phyloP scores from a whole-genome alignment of 129 eudicot genomes.

The Artemisia tridentata region DNA sequence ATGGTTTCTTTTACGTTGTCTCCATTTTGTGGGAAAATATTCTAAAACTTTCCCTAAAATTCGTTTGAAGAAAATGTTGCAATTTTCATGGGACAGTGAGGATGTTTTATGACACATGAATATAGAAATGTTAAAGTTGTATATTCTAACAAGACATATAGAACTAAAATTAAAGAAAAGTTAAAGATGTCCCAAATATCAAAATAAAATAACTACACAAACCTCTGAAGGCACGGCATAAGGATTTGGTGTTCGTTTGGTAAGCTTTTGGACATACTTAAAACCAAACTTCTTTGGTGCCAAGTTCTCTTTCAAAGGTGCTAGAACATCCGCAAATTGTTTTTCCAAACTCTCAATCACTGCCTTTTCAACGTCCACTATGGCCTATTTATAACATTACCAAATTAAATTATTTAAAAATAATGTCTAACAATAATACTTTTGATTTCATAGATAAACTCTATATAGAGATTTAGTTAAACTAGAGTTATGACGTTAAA shows the following conservation, averaged over 20 bases:
- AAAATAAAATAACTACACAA: background rate
- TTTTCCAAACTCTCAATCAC: slow-evolving; percentile 59
- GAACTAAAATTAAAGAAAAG: background rate
- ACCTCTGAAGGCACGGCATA: slow-evolving; percentile 69
- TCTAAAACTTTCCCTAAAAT: background rate
- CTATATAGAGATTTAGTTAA: no score
- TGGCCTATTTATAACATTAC: slow-evolving; percentile 43
- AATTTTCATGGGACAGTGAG: background rate
- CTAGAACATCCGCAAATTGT: slow-evolving; percentile 56
- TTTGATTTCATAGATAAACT: background rate
- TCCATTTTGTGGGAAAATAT: background rate
- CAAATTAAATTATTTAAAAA: slow-evolving; percentile 13
- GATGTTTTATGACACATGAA: background rate
- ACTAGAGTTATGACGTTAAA: no score
- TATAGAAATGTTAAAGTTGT: background rate
- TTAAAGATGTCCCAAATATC: background rate
- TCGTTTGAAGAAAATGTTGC: background rate
- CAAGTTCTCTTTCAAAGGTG: slow-evolving; percentile 64
- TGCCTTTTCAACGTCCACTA: slow-evolving; percentile 64
- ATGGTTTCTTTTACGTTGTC: background rate
- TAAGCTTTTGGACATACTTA: slow-evolving; percentile 60
- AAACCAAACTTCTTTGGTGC: slow-evolving; percentile 63
- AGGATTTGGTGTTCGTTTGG: slow-evolving; percentile 50
- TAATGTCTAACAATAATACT: background rate
- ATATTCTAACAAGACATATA: background rate